A percentile compares a stretch with the other conserved stretches of the same genome.
phyloP scores from a whole-genome alignment of 495 filamentous ascomycete species.

The Gamarada debralockiae region DNA sequence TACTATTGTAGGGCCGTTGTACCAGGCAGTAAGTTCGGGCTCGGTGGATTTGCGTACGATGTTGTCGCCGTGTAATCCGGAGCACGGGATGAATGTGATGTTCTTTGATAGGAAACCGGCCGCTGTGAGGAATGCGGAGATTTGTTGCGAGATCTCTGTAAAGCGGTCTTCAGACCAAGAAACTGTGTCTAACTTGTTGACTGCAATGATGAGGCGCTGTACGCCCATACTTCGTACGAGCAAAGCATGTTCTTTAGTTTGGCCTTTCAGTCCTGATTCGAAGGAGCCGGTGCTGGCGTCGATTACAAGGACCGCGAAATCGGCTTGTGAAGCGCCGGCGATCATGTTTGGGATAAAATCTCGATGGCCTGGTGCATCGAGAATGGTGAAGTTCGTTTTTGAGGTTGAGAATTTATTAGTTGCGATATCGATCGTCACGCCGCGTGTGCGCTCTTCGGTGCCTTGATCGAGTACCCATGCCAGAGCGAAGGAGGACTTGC shows the following conservation, averaged over 20 bases:
- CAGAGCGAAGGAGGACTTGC: conserved; percentile 91
- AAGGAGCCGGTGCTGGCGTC: conserved; percentile 86
- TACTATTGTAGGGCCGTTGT: conserved; percentile 71
- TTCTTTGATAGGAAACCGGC: conserved; percentile 79
- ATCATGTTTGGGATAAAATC: conserved; percentile 99
- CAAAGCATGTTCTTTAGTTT: conserved; percentile 90
- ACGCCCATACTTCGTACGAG: conserved; percentile 92
- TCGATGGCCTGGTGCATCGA: conserved; percentile 90
- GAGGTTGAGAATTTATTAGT: conserved; percentile 90
- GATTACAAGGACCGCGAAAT: conserved; percentile 93
- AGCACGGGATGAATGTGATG: conserved; percentile 82
- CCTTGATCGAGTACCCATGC: conserved; percentile 96
- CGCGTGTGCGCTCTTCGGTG: conserved; percentile 77
- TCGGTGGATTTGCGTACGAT: conserved; percentile 59
- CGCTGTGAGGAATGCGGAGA: conserved; percentile 73
- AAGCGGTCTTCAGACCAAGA: conserved; percentile 78
- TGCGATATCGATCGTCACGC: conserved; percentile 97
- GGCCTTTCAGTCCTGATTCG: conserved; percentile 87
- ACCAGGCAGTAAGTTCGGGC: conserved; percentile 57
- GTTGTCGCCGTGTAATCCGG: conserved; percentile 84
- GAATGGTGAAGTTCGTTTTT: conserved; percentile 81
- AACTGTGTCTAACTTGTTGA: conserved; percentile 92
- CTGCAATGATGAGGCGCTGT: conserved; percentile 76
- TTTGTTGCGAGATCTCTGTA: conserved; percentile 78
- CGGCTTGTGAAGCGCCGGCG: conserved; percentile 89